Evolutionary conservation across 495 filamentous ascomycete genomes (phyloP).

Genomic region (Daldinia caldariorum): DNA sequence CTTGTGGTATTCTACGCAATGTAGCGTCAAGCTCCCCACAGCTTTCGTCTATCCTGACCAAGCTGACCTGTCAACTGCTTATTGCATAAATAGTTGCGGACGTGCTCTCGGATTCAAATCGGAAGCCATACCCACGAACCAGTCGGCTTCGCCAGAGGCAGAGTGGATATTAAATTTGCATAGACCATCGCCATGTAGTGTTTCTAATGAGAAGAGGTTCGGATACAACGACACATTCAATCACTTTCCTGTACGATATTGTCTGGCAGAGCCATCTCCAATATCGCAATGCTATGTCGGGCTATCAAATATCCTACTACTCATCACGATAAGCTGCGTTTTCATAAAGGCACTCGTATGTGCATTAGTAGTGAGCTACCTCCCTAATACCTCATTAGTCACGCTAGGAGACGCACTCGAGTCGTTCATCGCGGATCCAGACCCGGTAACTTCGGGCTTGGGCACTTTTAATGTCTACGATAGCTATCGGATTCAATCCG

Average conservation of each 20-base stretch:
- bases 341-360: neutral
- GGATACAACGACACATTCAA: neutral
- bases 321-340: neutral
- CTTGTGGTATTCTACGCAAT: conserved; percentile 4
- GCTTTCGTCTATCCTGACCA: neutral
- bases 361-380: neutral
- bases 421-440: neutral
- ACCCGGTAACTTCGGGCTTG: neutral
- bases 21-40: neutral
- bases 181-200: neutral
- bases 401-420: neutral
- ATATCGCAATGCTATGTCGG: neutral
- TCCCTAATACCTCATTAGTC: neutral
- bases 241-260: neutral
- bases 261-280: neutral
- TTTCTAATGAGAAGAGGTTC: neutral
- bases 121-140: neutral
- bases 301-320: neutral
- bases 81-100: neutral
- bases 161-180: neutral
- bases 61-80: neutral
- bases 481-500: neutral
- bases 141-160: neutral
- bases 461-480: neutral
- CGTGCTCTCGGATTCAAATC: neutral